Conservation (phyloP, 2,329 filamentous ascomycete species). For the Leptographium galeiforme region DNA sequence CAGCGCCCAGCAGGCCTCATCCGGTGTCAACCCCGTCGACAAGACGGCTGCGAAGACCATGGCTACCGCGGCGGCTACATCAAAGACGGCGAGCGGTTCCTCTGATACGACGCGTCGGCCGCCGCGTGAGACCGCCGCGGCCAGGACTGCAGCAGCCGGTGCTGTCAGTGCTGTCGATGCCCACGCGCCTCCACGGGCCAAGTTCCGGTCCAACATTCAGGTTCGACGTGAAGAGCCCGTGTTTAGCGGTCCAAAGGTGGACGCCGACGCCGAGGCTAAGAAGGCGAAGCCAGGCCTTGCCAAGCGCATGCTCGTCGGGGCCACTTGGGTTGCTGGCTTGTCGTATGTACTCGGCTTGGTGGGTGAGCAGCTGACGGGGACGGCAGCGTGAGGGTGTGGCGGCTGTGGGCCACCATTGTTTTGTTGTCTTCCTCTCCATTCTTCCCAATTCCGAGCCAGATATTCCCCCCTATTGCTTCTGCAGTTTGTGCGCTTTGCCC, state of each 20-base stretch:
- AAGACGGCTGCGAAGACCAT: conserved; percentile 30
- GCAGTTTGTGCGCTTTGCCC: not conserved
- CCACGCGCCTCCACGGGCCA: not conserved
- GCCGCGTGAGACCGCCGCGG: conserved; percentile 8
- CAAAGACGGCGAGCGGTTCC: conserved; percentile 52
- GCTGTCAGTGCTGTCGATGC: conserved; percentile 14
- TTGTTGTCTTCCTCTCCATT: not conserved
- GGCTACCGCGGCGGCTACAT: conserved; percentile 36
- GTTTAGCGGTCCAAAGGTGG: conserved; percentile 25
- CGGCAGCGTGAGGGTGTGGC: not conserved
- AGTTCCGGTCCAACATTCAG: conserved; percentile 28
- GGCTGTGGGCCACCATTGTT: not conserved
- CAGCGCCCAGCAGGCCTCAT: conserved; percentile 9
- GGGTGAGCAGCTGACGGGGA: conserved; percentile 38
- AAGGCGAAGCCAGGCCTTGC: conserved; percentile 17
- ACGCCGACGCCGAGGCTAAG: not conserved
- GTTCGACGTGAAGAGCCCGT: conserved; percentile 32
- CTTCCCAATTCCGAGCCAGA: not conserved
- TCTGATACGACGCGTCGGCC: conserved; percentile 42
- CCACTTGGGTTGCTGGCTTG: conserved; percentile 38
- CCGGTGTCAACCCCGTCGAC: conserved; percentile 43
- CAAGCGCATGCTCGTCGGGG: conserved; percentile 38
- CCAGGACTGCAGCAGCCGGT: not conserved
- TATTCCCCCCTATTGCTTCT: not conserved
- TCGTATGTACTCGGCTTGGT: conserved; percentile 46